A percentile compares a stretch with the other conserved stretches of the same genome.
These are phyloP conservation scores for Trichosporon sp. DNA, from an alignment of 1,284 basidiomycete species.

Conservation along the genomic window DNA sequence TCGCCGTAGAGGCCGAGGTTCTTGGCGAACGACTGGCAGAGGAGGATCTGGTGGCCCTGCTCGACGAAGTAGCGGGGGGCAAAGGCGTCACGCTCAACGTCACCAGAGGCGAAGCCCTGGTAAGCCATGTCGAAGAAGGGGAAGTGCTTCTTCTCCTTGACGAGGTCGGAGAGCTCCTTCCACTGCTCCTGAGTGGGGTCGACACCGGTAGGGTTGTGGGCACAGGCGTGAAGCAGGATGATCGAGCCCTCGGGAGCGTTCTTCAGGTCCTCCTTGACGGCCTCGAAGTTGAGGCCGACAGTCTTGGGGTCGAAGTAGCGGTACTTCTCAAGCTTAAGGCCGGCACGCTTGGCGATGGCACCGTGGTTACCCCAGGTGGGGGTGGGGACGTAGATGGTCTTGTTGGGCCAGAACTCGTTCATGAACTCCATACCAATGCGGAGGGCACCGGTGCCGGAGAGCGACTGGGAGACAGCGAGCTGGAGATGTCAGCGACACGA, in stretches of 20 bases:
- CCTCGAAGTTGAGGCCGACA: constrained; percentile 88
- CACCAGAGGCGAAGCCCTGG: constrained; percentile 91
- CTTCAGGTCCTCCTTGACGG: constrained; percentile 82
- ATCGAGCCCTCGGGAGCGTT: constrained; percentile 59
- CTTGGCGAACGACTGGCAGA: constrained; percentile 96
- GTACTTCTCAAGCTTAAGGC: constrained; percentile 89
- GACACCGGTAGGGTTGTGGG: constrained; percentile 91
- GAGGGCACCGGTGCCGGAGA: constrained; percentile 96
- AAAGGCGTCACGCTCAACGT: constrained; percentile 85
- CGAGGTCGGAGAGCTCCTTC: constrained; percentile 83
- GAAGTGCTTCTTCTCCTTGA: constrained; percentile 65
- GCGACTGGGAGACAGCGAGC: constrained; percentile 91
- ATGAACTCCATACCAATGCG: constrained; percentile 95
- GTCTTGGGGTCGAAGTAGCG: constrained; percentile 91
- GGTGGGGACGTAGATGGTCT: constrained; percentile 86
- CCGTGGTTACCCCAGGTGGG: constrained; percentile 99
- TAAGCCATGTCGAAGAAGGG: constrained; percentile 76
- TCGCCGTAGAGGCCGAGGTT: constrained; percentile 99
- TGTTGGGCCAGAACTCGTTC: constrained; percentile 75
- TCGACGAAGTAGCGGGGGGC: constrained; percentile 94
- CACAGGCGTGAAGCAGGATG: constrained; percentile 63
- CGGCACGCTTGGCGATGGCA: constrained; percentile 66
- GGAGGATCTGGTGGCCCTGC: constrained; percentile 80
- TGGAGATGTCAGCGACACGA: constrained; percentile 49
- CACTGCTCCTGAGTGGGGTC: constrained; percentile 95